A percentile compares a stretch with the other conserved stretches of the same genome.
These are phyloP conservation scores for Eudorina sp. DNA, from an alignment of 139 green algal genomes.

Conservation along the genomic window DNA sequence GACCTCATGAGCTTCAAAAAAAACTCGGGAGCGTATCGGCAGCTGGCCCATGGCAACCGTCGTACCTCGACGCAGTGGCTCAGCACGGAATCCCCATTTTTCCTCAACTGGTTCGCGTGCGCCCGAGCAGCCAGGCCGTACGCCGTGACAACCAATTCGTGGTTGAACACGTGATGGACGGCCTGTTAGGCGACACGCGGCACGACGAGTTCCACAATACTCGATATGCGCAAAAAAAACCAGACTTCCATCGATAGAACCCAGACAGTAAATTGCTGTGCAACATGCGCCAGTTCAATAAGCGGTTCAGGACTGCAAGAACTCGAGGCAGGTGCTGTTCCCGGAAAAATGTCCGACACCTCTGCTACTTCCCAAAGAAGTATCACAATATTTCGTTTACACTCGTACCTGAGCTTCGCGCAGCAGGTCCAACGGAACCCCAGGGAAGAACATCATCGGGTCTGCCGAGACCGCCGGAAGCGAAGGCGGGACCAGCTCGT, in stretches of 20 bases:
- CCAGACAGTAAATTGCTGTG: no score
- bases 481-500: not conserved
- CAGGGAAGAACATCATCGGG: conserved; percentile 31
- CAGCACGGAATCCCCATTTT: conserved; percentile 69
- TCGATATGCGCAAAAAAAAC: not conserved
- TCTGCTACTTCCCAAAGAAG: no score
- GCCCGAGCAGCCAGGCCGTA: conserved; percentile 59
- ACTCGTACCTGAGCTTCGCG: conserved; percentile 26
- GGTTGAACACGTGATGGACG: conserved; percentile 49
- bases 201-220: no score
- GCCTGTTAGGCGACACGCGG: conserved; percentile 35
- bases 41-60: conserved; percentile 35
- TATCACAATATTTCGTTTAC: not conserved
- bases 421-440: conserved; percentile 16
- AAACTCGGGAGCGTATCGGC: no score
- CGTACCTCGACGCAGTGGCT: conserved; percentile 65
- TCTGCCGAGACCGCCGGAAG: not conserved
- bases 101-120: conserved; percentile 65
- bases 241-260: no score
- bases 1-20: not conserved
- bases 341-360: no score
- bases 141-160: conserved; percentile 52
- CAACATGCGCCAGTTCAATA: not conserved
- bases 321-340: no score
- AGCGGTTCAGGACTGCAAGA: not conserved